Evolutionary conservation across 225 moss, liverwort and hornwort genomes (phyloP), one percentile per base, ranked within the genome.

Genomic region (Sphagnum contortum): DNA sequence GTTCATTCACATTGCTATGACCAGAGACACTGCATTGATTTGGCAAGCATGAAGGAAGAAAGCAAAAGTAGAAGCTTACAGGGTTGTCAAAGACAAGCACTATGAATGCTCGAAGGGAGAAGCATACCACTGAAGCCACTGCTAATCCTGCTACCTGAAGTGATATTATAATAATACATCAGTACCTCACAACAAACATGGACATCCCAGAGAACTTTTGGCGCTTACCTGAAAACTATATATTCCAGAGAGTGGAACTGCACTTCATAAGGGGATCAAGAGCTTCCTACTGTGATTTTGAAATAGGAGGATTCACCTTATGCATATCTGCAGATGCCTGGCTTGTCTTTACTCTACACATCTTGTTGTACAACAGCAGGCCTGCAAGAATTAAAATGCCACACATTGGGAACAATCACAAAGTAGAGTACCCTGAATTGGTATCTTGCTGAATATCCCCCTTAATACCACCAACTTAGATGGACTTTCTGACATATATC

Each of bases 121-220:
- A 94, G 76, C 91, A 94, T 58, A 94, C 70, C 14, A 94, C 88
- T 14, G 94, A 81, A 51, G 81, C 94, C 71, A 87, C 79, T 53
- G 93, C 90, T 79, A 94, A 81, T 50, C 90, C 88, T 65, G 87
- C 81, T 6, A 91, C 94, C 94, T 91, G 74, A 66, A 47, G 44
- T 6, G 55, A 47, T n/a, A n/a, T 61, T 11, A 53, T 67, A 66
- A 8, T 57, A 29, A 29, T 29, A 29, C 1, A 29, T 29, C 29
- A 29, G 29, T 29, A 29, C 1, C 1, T 29, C 29, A 29, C 29
- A 29, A 29, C 29, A 29, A 29, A 29, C 29, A 29, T 29, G 29
- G 29, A 29, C 29, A 29, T 29, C 29, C 29, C 29, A 29, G 64
- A 79, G 9, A 3, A 4, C 45, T 65, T 66, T 52, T 5, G 44